phyloP scores from a whole-genome alignment of 345 rosid genomes.

The Kandelia obovata region DNA sequence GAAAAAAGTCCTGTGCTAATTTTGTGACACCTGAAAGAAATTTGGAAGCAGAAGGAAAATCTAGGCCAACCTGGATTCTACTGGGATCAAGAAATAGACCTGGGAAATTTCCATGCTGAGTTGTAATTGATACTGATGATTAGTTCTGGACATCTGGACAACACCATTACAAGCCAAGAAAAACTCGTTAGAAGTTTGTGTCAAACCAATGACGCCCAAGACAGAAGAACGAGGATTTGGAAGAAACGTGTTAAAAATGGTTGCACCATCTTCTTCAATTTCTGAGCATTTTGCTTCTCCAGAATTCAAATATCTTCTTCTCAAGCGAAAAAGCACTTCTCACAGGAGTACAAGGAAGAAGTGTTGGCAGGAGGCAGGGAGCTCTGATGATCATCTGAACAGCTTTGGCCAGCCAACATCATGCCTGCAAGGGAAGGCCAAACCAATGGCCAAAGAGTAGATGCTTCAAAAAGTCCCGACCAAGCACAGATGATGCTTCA shows the following conservation, averaged over 20 bases:
- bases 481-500: slow-evolving; percentile 10
- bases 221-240: slow-evolving; percentile 71
- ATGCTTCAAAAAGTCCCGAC: slow-evolving; percentile 64
- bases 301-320: slow-evolving; percentile 50
- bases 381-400: slow-evolving; percentile 31
- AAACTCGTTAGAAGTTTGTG: background rate
- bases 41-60: slow-evolving; percentile 70
- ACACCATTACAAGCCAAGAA: background rate
- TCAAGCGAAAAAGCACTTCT: slow-evolving; percentile 63
- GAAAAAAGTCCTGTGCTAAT: slow-evolving; percentile 56
- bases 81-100: slow-evolving; percentile 68
- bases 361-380: slow-evolving; percentile 40
- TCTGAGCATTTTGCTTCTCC: slow-evolving; percentile 60
- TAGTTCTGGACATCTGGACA: background rate
- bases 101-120: slow-evolving; percentile 83
- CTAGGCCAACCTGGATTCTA: slow-evolving; percentile 58
- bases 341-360: slow-evolving; percentile 60
- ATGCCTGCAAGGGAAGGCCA: slow-evolving; percentile 68
- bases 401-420: slow-evolving; percentile 44
- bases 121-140: slow-evolving; percentile 43
- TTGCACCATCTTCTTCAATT: slow-evolving; percentile 50
- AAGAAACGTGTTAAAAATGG: slow-evolving; percentile 68
- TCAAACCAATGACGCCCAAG: slow-evolving; percentile 61
- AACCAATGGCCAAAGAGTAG: slow-evolving; percentile 56
- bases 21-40: slow-evolving; percentile 55